A percentile compares a stretch with the other conserved stretches of the same genome.
Evolutionary conservation across 768 basidiomycete species (phyloP).

Genomic region (Clavulina sp.): DNA sequence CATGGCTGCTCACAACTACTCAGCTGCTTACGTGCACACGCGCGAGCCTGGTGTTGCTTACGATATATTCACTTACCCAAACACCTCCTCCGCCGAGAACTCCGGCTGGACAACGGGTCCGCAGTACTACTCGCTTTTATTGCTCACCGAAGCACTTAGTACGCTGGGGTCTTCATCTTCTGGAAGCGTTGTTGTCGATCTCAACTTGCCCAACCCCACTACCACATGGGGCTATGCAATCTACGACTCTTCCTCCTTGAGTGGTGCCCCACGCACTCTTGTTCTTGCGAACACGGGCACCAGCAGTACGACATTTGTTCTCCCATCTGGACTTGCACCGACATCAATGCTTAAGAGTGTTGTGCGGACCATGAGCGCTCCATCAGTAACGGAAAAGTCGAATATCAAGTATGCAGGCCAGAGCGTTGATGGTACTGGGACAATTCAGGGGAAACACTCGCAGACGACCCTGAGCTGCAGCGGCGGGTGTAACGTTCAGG

Average conservation of each 20-base stretch:
- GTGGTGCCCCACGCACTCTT: too few relatives aligned
- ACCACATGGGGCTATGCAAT: slow-evolving; percentile 11
- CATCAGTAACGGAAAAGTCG: neutral
- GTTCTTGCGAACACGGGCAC: too few relatives aligned
- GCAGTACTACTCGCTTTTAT: slow-evolving; percentile 10
- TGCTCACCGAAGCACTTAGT: slow-evolving; percentile 10
- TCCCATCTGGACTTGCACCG: too few relatives aligned
- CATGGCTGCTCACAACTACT: slow-evolving; percentile 8
- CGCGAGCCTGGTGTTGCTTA: slow-evolving; percentile 11
- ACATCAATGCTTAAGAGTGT: too few relatives aligned
- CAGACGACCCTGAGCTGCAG: neutral
- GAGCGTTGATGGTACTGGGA: neutral
- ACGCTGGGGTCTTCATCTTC: neutral
- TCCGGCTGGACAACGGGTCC: slow-evolving; percentile 10
- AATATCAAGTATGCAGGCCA: neutral
- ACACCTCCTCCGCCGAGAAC: slow-evolving; percentile 1
- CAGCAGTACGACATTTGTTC: too few relatives aligned
- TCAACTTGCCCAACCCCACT: slow-evolving; percentile 2
- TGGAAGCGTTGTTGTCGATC: slow-evolving; percentile 7
- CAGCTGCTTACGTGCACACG: slow-evolving; percentile 11
- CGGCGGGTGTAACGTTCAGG: neutral
- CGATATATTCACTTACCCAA: slow-evolving; percentile 11
- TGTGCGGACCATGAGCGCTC: neutral
- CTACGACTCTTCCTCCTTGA: too few relatives aligned
- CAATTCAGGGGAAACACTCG: neutral